These are phyloP conservation scores for Beauveria pseudobassiana DNA, from an alignment of 2,329 filamentous ascomycete species.

Conservation along the genomic window DNA sequence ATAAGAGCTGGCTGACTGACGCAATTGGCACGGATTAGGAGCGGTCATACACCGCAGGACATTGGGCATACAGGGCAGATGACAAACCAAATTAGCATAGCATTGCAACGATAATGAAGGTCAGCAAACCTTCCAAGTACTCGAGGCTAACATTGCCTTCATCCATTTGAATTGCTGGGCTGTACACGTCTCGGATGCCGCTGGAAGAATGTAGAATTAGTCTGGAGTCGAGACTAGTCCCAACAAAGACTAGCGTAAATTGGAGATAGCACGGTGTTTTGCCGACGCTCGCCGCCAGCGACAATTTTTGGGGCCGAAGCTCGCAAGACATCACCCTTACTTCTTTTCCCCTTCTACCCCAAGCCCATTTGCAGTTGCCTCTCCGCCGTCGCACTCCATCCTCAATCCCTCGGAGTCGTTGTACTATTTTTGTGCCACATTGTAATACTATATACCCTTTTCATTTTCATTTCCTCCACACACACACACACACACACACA, in stretches of 20 bases:
- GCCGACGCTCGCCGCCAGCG: conserved; percentile 27
- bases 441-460: conserved; percentile 22
- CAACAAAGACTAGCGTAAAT: not conserved
- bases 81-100: not conserved
- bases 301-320: conserved; percentile 30
- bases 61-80: not conserved
- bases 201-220: conserved; percentile 10
- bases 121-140: not conserved
- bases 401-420: conserved; percentile 5
- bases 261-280: conserved; percentile 28
- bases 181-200: not conserved
- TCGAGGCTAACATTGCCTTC: not conserved
- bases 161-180: not conserved
- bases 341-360: conserved; percentile 15
- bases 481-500: conserved; percentile 13
- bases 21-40: not conserved
- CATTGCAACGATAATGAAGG: conserved; percentile 1
- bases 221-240: not conserved
- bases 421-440: conserved; percentile 15
- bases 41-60: not conserved
- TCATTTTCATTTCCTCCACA: conserved; percentile 22
- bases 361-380: conserved; percentile 14
- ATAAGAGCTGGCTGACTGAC: not conserved
- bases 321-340: conserved; percentile 10
- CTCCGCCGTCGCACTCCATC: conserved; percentile 12